Conservation (phyloP, 495 filamentous ascomycete species). For the Apodospora peruviana region DNA sequence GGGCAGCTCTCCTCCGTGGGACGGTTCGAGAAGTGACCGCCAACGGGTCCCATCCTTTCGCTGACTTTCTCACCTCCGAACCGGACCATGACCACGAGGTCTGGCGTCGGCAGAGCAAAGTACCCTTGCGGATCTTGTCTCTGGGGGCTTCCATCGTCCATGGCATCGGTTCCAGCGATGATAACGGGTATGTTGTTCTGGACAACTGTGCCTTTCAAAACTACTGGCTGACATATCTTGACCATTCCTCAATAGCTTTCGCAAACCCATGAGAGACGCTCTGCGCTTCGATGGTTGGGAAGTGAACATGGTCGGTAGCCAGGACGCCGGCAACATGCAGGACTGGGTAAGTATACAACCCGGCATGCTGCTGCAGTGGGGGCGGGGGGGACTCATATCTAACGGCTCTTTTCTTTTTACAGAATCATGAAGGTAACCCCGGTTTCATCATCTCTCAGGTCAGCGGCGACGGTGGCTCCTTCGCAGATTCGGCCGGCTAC, state of each 20-base stretch:
- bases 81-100: neutral
- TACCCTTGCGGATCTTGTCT: neutral
- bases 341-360: slow-evolving; percentile 1
- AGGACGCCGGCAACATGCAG: neutral
- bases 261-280: slow-evolving; percentile 1
- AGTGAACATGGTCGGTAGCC: slow-evolving; percentile 4
- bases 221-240: neutral
- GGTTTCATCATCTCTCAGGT: neutral
- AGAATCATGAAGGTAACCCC: neutral
- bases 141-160: neutral
- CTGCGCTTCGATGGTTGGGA: neutral
- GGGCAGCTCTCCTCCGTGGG: too few relatives aligned
- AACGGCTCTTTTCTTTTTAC: neutral
- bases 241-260: neutral
- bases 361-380: too few relatives aligned
- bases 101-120: neutral
- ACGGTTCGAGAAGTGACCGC: neutral
- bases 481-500: neutral
- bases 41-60: neutral
- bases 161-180: neutral
- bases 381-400: neutral
- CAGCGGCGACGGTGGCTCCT: neutral
- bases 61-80: too few relatives aligned
- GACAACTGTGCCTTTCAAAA: neutral
- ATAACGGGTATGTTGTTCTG: neutral